Base-by-base conservation (phyloP, 371 early-diverging fungal species). In the Fennellomyces sp. region DNA sequence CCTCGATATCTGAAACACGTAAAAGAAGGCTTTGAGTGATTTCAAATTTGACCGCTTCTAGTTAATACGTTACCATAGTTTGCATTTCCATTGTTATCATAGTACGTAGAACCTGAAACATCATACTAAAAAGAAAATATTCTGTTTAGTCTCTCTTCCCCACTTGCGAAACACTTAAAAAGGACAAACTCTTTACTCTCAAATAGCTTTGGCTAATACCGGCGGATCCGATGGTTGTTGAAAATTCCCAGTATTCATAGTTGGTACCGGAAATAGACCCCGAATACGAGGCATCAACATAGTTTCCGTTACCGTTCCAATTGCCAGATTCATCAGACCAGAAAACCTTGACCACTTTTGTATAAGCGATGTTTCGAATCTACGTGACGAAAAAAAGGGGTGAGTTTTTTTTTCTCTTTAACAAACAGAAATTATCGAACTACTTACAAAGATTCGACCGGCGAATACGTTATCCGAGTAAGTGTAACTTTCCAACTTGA, bases 191-290 rank as follows among this genome's bases (percentile, higher is more conserved):
- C 10, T 5, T 25, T 56, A 19, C 42, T 21, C n/a, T 12, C 15
- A 15, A n/a, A 36, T n/a, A 56, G 41, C 21, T 27, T 50, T 79
- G 52, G 30, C 61, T 66, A 33, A 75, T 78, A 28, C 75, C 68
- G 31, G 50, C 33, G 31, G 56, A 53, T 12, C 61, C 58, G 42
- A 78, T 61, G 39, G 65, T 52, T 23, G 64, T 47, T 47, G 52
- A 55, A 52, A 78, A 78, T 5, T 52, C 65, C 79, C 79, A 78
- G 51, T 65, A 70, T 48, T 73, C 74, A 23, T 73, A 73, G 28
- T 66, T 70, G 13, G 68, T 55, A n/a, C 63, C 70, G 21, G 63
- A 55, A 21, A 73, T 70, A 19, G 50, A 8, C 19, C 30, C 38
- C 28, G 58, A 56, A 41, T 58, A 70, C 12, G 63, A 8, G 41